phyloP scores from a whole-genome alignment of 805 yeast genomes.

The Jamesozyma rosinii region DNA sequence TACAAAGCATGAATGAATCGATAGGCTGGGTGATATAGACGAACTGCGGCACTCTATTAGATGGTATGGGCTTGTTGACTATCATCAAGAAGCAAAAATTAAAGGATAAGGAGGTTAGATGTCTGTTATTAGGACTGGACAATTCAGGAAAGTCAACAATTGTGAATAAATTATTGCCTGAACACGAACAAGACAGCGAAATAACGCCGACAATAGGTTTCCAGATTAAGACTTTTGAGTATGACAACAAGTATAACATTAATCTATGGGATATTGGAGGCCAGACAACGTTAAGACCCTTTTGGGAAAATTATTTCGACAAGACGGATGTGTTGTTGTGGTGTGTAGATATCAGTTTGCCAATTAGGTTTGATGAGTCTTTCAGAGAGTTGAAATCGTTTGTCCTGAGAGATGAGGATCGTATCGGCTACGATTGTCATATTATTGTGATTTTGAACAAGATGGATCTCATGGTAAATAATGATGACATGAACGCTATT shows the following conservation, averaged over 20 bases:
- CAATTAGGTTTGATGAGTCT: conserved; percentile 57
- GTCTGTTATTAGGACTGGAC: conserved; percentile 75
- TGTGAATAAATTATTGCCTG: conserved; percentile 45
- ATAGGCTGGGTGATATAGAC: no score
- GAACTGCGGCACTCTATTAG: no score
- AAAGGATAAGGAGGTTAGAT: conserved; percentile 68
- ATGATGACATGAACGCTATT: not conserved
- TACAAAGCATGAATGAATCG: no score
- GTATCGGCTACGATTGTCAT: conserved; percentile 39
- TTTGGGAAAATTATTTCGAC: conserved; percentile 92
- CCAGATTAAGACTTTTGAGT: conserved; percentile 53
- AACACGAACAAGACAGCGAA: conserved; percentile 27
- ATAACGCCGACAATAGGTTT: conserved; percentile 89
- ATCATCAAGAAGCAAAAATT: conserved; percentile 74
- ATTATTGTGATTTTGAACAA: conserved; percentile 69
- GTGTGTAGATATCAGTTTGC: conserved; percentile 65
- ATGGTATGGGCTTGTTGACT: conserved; percentile 69
- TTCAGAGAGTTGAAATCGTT: conserved; percentile 54
- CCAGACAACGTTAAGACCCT: conserved; percentile 68
- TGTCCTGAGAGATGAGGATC: conserved; percentile 49
- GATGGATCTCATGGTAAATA: conserved; percentile 44
- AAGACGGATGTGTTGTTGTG: conserved; percentile 69
- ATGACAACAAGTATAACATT: conserved; percentile 32
- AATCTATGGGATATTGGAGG: conserved; percentile 91
- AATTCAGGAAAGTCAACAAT: conserved; percentile 88